Percentiles rank a stretch among this genome's conserved stretches.
Evolutionary conservation across 129 eudicot species (phyloP).

Genomic region (Centrapalus pauciflorus): DNA sequence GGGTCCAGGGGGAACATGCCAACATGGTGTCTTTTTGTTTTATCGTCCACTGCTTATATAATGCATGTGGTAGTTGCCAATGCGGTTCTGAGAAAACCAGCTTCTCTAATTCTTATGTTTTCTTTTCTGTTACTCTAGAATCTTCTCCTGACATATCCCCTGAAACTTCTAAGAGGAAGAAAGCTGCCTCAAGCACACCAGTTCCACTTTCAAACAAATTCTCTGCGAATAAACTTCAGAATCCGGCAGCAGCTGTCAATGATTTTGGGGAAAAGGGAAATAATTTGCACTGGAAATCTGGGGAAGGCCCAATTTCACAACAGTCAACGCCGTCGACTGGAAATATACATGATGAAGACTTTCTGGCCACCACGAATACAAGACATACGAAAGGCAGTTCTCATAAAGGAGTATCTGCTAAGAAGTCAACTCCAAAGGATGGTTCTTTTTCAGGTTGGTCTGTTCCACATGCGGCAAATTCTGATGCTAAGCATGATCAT

Average conservation of each 20-base stretch:
- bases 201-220: constrained; percentile 12
- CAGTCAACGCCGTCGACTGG: constrained; percentile 52
- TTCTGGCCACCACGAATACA: constrained; percentile 19
- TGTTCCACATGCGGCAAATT: constrained; percentile 9
- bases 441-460: constrained; percentile 5
- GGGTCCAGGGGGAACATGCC: constrained; percentile 10
- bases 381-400: constrained; percentile 24
- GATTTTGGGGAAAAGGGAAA: constrained; percentile 17
- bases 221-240: constrained; percentile 9
- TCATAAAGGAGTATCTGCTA: constrained; percentile 17
- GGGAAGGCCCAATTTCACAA: constrained; percentile 26
- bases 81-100: neutral
- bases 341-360: constrained; percentile 31
- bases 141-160: constrained; percentile 36
- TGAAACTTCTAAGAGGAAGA: constrained; percentile 28
- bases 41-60: too few relatives aligned
- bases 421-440: constrained; percentile 17
- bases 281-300: constrained; percentile 11
- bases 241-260: constrained; percentile 23
- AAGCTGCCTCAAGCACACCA: constrained; percentile 15
- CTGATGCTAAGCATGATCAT: constrained; percentile 22
- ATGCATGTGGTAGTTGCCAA: too few relatives aligned
- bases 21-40: too few relatives aligned
- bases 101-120: neutral
- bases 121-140: constrained; percentile 34